Conservation (phyloP, 2,329 filamentous ascomycete species). For the Dryadomyces quercus-mongolicae region DNA sequence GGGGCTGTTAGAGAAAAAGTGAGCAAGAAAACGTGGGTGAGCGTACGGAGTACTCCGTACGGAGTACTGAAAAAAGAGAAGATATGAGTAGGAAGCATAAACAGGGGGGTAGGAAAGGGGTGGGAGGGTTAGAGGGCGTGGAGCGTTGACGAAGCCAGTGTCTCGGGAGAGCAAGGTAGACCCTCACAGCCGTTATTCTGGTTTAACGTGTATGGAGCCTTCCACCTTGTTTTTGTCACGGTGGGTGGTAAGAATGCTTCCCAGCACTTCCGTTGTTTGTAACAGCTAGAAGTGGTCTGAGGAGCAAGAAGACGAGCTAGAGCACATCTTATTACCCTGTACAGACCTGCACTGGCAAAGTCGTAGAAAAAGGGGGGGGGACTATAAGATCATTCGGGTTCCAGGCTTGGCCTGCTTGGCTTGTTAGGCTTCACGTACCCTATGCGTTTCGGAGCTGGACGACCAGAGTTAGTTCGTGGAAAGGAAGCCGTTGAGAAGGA, state of each 20-base stretch:
- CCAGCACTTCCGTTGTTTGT: too few relatives aligned
- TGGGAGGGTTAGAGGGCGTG: neutral
- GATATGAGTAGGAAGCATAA: conserved; percentile 8
- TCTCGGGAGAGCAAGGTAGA: neutral
- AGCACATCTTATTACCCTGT: too few relatives aligned
- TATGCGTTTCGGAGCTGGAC: conserved; percentile 27
- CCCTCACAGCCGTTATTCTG: too few relatives aligned
- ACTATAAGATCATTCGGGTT: conserved; percentile 13
- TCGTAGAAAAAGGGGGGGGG: conserved; percentile 16
- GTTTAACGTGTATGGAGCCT: too few relatives aligned
- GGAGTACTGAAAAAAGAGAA: neutral
- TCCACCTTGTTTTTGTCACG: too few relatives aligned
- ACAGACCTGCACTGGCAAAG: neutral
- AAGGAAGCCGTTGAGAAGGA: neutral
- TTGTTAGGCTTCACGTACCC: conserved; percentile 25
- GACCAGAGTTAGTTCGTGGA: neutral
- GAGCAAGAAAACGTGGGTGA: neutral
- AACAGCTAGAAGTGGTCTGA: too few relatives aligned
- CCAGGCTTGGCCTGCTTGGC: conserved; percentile 18
- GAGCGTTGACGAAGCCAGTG: neutral
- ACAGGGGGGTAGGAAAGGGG: conserved; percentile 12
- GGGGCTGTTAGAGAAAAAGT: conserved; percentile 4
- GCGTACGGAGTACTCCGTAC: neutral
- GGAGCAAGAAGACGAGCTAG: too few relatives aligned
- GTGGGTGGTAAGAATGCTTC: neutral